Conservation (phyloP, 306 rosid genomes). For the Lathyrus tuberosus region DNA sequence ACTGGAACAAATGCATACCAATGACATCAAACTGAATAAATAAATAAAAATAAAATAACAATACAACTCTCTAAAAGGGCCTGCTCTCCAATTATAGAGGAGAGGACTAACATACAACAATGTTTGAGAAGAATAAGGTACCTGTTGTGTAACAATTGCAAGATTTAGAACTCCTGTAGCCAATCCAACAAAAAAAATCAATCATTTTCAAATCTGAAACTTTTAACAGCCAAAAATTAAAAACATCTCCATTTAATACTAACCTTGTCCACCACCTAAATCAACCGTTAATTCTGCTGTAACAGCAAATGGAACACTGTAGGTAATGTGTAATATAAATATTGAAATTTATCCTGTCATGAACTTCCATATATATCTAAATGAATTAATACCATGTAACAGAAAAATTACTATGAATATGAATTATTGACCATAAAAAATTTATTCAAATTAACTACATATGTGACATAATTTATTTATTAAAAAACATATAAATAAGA, state of each 20-base stretch:
- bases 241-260: slow-evolving; percentile 36
- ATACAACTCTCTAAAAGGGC: slow-evolving; percentile 16
- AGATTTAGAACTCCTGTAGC: slow-evolving; percentile 98
- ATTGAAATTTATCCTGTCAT: slow-evolving; percentile 35
- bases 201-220: slow-evolving; percentile 36
- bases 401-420: too few relatives aligned
- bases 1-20: too few relatives aligned
- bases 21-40: background rate
- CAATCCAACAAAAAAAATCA: slow-evolving; percentile 67
- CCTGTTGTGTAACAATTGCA: slow-evolving; percentile 97
- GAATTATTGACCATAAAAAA: too few relatives aligned
- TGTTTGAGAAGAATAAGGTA: slow-evolving; percentile 39
- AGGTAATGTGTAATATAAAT: slow-evolving; percentile 79
- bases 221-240: slow-evolving; percentile 24
- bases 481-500: too few relatives aligned
- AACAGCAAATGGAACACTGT: slow-evolving; percentile 92
- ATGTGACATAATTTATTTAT: too few relatives aligned
- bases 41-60: background rate
- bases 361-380: slow-evolving; percentile 20
- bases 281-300: slow-evolving; percentile 92
- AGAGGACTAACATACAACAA: background rate
- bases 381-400: slow-evolving; percentile 9
- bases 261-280: slow-evolving; percentile 97
- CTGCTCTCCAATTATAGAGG: slow-evolving; percentile 10
- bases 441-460: too few relatives aligned